Evolutionary conservation across 2,329 filamentous ascomycete species (phyloP), one percentile per base, ranked within the genome.

Genomic region (Colletotrichum destructivum): DNA sequence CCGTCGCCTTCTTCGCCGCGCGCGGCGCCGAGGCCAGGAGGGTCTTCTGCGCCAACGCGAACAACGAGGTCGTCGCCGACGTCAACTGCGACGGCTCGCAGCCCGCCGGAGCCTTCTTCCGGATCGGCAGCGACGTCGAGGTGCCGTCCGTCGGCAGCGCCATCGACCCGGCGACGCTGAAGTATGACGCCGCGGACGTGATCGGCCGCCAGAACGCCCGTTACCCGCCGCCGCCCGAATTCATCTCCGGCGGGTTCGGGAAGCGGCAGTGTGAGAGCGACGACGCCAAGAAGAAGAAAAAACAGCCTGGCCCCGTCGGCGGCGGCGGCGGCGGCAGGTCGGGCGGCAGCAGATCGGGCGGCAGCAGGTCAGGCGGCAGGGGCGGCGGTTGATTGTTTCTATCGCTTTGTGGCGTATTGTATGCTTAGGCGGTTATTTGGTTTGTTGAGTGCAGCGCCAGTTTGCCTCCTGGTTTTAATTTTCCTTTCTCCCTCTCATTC

Each of bases 1-100:
- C 62, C 21, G 35, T 42, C 7, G 62, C 62, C 52, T 65, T 65
- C 62, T n/a, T 65, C 18, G 47, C 40, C 18, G 62, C 42, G 21
- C 62, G 52, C 23, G 38, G n/a, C 18, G 11, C 62, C 1, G 62
- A 44, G 40, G 40, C n/a, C 54, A 66, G 59, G 35, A 66, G 59
- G 35, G 56, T 49, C 44, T 59, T 40, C 40, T 65, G 62, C 52
- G 23, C 62, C 62, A 21, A 15, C 23, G 35, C 52, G 23, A 18
- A 65, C 40, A 38, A 57, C 61, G 49, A 44, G n/a, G 62, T 65
- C 23, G 62, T 57, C 52, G 40, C 40, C 52, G 40, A 26, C n/a
- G 38, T 23, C 5, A n/a, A 52, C 26, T 65, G 62, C 40, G 40
- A 57, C n/a, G 40, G 62, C 18, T 46, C 21, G 15, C 51, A 56